Conservation (phyloP, 306 rosid genomes). For the Acacia acuminata region DNA sequence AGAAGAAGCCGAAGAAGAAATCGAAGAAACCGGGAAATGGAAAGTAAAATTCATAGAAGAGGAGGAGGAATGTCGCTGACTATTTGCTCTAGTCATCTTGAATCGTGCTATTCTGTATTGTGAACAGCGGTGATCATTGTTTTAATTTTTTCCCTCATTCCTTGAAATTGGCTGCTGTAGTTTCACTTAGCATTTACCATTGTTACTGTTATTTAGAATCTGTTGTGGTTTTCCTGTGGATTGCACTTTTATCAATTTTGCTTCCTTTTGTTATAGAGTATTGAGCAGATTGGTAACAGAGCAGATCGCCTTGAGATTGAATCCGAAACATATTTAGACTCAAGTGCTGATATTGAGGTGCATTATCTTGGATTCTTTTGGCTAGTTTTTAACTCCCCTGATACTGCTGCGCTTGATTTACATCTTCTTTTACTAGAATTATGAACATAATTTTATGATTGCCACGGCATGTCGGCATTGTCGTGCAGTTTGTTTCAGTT, state of each 20-base stretch:
- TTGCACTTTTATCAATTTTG: constrained; percentile 14
- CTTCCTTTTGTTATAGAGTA: constrained; percentile 64
- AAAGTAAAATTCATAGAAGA: not conserved
- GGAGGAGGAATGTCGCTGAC: not conserved
- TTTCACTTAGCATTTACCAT: constrained; percentile 10
- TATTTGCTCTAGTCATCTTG: not conserved
- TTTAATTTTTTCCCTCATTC: not conserved
- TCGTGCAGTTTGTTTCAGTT: too few species aligned
- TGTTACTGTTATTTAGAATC: not conserved
- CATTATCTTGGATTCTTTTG: not conserved
- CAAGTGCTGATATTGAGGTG: constrained; percentile 95
- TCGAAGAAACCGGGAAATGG: not conserved
- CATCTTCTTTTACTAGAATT: constrained; percentile 6
- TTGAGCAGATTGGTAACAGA: constrained; percentile 84
- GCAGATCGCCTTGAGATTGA: constrained; percentile 80
- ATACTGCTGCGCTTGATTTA: constrained; percentile 1
- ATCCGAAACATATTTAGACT: constrained; percentile 72
- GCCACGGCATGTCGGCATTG: too few species aligned
- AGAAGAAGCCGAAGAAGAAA: not conserved
- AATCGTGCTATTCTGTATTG: not conserved
- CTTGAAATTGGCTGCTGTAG: constrained; percentile 23
- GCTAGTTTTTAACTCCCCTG: too few species aligned
- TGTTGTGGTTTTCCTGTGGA: not conserved
- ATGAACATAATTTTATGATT: constrained; percentile 4
- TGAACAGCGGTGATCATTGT: constrained; percentile 14